These are phyloP conservation scores for Gaultheria prostrata DNA, from an alignment of 148 eudicot species.

Conservation along the genomic window DNA sequence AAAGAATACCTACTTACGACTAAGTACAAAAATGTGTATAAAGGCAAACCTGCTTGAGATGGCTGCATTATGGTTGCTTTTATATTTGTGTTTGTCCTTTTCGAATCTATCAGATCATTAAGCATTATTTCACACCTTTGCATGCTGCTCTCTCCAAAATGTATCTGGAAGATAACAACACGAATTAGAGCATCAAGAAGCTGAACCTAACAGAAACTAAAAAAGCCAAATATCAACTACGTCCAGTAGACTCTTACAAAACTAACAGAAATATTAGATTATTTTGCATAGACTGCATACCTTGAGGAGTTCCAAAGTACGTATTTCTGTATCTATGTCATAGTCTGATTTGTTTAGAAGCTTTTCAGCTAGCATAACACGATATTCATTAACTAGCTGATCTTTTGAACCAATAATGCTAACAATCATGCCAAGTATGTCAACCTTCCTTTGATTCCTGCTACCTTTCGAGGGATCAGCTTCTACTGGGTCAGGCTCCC, in stretches of 20 bases:
- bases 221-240: not conserved
- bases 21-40: not conserved
- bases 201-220: not conserved
- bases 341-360: conserved; percentile 94
- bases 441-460: conserved; percentile 76
- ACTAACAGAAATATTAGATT: conserved; percentile 12
- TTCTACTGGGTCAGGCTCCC: conserved; percentile 99
- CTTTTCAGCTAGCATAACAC: conserved; percentile 97
- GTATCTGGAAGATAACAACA: conserved; percentile 57
- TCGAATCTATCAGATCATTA: conserved; percentile 95
- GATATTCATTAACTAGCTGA: conserved; percentile 92
- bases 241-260: conserved; percentile 8
- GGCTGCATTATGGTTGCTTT: conserved; percentile 74
- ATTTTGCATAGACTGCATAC: conserved; percentile 26
- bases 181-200: conserved; percentile 13
- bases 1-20: not conserved
- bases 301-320: conserved; percentile 92
- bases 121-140: conserved; percentile 99
- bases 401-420: conserved; percentile 97
- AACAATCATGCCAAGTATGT: conserved; percentile 93
- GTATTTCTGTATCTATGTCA: conserved; percentile 92
- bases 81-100: conserved; percentile 79
- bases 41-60: conserved; percentile 53
- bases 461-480: conserved; percentile 82
- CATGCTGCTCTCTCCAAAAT: conserved; percentile 99